Conservation (phyloP, 2,329 filamentous ascomycete species). For the Cladophialophora psammophila region DNA sequence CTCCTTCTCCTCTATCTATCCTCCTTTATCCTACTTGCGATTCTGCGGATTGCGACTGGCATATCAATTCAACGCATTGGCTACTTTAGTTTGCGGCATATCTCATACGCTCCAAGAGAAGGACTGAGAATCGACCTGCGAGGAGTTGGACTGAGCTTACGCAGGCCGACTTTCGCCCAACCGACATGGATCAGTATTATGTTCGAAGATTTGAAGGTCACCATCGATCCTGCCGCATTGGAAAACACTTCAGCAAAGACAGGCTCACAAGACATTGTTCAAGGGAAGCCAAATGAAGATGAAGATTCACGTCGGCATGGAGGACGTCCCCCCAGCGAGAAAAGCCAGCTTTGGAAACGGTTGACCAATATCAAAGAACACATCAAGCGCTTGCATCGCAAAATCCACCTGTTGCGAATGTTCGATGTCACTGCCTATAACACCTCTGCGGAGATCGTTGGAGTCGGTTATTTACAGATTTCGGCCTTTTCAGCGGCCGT, state of each 20-base stretch:
- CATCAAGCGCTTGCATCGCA: slow-evolving; percentile 84
- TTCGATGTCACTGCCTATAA: slow-evolving; percentile 87
- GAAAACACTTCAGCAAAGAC: slow-evolving; percentile 42
- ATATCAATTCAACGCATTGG: slow-evolving; percentile 95
- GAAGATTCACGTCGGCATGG: slow-evolving; percentile 40
- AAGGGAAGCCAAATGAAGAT: slow-evolving; percentile 33
- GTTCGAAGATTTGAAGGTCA: slow-evolving; percentile 83
- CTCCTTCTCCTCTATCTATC: slow-evolving; percentile 87
- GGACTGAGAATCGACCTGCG: slow-evolving; percentile 89
- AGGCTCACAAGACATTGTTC: slow-evolving; percentile 31
- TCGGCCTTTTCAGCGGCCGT: slow-evolving; percentile 85
- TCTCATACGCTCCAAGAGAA: slow-evolving; percentile 88
- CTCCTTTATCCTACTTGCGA: slow-evolving; percentile 91
- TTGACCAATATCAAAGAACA: slow-evolving; percentile 81
- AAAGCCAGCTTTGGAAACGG: slow-evolving; percentile 80
- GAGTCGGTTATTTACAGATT: slow-evolving; percentile 84
- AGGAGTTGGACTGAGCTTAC: slow-evolving; percentile 83
- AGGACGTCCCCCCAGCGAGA: slow-evolving; percentile 40
- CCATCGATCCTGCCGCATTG: slow-evolving; percentile 77
- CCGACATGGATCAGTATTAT: slow-evolving; percentile 96
- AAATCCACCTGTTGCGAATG: slow-evolving; percentile 86
- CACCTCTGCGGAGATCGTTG: slow-evolving; percentile 76
- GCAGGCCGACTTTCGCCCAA: slow-evolving; percentile 94
- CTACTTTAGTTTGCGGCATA: slow-evolving; percentile 87
- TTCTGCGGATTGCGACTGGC: slow-evolving; percentile 89